Base-by-base conservation (phyloP, 1,139 yeast genomes). In the Pichia sp. region DNA sequence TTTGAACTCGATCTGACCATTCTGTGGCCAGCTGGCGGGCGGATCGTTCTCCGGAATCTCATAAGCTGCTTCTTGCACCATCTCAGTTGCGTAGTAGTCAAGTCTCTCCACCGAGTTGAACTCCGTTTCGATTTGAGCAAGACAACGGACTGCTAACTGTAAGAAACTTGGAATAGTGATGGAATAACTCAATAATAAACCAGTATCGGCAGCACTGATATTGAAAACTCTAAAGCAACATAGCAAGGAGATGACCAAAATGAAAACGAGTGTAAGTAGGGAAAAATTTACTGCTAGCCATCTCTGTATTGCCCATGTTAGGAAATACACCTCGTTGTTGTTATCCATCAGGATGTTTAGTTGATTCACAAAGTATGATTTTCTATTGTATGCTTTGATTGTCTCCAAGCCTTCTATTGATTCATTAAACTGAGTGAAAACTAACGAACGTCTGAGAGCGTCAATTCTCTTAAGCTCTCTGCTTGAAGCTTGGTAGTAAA, bases 401-500 rank as follows among this genome's bases (percentile, higher is more conserved):
- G 90, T 85, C 11, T 76, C 73, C 75, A 84, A 73, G 38, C 97
- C 97, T 59, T 78, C 78, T 60, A 90, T 74, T 1, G 87, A 75
- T 68, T 90, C 97, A 61, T 84, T 84, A 67, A 88, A 85, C 62
- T 87, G 86, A 59, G 87, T 80, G 72, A 85, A 89, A 56, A 89
- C 90, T 57, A 78, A 77, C 0, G 96, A 88, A 65, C 96, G 77
- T 64, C 85, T 79, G 8, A 80, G 67, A 2, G 96, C 89, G 67
- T 90, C 96, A 63, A 90, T 71, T 63, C 97, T 81, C 69, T 90
- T 90, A 59, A 90, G 73, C 68, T 90, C 96, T 68, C 95, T 79
- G 3, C 56, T 84, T n/a, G 90, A 81, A 54, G 82, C 85, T 64
- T 88, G 89, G 65, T 86, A 88, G 65, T 76, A 86, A 55, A 78